Evolutionary conservation across 768 basidiomycete genomes (phyloP).

Genomic region (Lactifluus subvellereus): DNA sequence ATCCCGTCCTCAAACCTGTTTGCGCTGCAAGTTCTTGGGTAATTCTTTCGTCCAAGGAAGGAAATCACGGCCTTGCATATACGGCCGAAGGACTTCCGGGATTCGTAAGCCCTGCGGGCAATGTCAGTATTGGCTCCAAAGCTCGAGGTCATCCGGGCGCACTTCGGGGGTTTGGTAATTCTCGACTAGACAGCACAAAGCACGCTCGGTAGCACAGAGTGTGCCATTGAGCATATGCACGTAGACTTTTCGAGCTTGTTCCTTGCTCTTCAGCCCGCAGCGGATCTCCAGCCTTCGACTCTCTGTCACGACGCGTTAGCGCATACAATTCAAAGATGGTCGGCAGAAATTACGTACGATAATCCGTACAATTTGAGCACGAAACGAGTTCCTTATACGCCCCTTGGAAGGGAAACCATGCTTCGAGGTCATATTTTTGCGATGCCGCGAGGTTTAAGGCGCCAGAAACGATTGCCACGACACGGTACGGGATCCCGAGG

Average conservation of each 20-base stretch:
- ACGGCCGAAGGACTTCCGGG: conserved; percentile 85
- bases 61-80: conserved; percentile 95
- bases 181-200: conserved; percentile 95
- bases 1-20: conserved; percentile 41
- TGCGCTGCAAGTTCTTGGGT: conserved; percentile 73
- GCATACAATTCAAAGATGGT: neutral
- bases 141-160: conserved; percentile 29
- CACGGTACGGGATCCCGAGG: conserved; percentile 84
- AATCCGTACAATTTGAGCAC: conserved; percentile 98
- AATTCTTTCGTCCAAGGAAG: conserved; percentile 77
- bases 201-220: conserved; percentile 93
- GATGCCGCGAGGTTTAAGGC: conserved; percentile 95
- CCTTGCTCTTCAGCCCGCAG: conserved; percentile 86
- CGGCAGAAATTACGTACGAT: conserved; percentile 58
- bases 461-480: conserved; percentile 93
- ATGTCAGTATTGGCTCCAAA: neutral
- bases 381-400: conserved; percentile 96
- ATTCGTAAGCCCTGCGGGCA: conserved; percentile 74
- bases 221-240: conserved; percentile 99
- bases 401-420: conserved; percentile 98
- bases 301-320: conserved; percentile 46
- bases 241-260: conserved; percentile 87
- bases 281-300: conserved; percentile 88
- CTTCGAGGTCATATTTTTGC: conserved; percentile 96
- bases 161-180: conserved; percentile 97